These are phyloP conservation scores for Ceratocystis variospora DNA, from an alignment of 2,329 filamentous ascomycete species.

Conservation along the genomic window DNA sequence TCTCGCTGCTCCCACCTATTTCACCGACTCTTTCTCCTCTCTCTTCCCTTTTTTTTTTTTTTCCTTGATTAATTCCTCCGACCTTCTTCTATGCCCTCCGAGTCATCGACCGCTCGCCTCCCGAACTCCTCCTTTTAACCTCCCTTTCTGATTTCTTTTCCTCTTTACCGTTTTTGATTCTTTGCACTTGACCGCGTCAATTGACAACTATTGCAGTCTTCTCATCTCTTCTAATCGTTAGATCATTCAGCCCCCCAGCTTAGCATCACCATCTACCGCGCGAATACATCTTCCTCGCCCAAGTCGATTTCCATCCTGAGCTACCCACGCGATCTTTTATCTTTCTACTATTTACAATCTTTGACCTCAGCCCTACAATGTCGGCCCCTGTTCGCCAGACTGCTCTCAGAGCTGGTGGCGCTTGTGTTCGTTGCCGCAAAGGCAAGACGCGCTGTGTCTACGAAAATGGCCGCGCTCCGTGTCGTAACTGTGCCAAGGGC, in stretches of 20 bases:
- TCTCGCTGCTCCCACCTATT: conserved; percentile 5
- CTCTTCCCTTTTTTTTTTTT: not conserved
- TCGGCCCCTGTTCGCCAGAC: conserved; percentile 41
- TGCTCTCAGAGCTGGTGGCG: conserved; percentile 46
- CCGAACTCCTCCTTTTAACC: too few relatives aligned
- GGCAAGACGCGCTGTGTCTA: conserved; percentile 52
- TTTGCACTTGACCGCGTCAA: too few relatives aligned
- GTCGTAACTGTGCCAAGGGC: conserved; percentile 50
- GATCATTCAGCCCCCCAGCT: too few relatives aligned
- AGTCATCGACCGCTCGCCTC: not conserved
- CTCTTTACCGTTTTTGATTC: too few relatives aligned
- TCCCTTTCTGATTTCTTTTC: too few relatives aligned
- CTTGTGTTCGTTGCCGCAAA: conserved; percentile 49
- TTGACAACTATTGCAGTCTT: too few relatives aligned
- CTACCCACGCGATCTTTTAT: not conserved
- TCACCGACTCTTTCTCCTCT: not conserved
- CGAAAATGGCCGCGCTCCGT: conserved; percentile 47
- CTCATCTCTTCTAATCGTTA: not conserved
- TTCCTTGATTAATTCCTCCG: not conserved
- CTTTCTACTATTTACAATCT: not conserved
- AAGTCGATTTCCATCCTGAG: not conserved
- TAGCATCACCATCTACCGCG: too few relatives aligned
- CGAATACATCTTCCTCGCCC: too few relatives aligned
- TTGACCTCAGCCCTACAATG: conserved; percentile 25
- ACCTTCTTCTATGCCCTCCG: not conserved